Conservation (phyloP, 768 basidiomycete genomes). For the Lentinula lateritia region DNA sequence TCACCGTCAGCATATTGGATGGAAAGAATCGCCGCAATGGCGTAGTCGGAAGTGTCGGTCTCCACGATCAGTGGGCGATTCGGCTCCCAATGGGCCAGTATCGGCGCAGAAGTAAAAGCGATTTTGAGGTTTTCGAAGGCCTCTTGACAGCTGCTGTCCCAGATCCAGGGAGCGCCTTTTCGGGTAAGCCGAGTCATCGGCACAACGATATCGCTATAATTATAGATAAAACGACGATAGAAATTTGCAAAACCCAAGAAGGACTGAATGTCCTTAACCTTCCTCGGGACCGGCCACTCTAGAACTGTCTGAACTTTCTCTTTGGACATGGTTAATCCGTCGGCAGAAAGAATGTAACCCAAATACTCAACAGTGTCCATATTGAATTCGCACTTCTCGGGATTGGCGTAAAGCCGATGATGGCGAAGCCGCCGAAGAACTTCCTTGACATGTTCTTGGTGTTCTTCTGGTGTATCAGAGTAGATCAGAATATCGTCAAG, state of each 20-base stretch:
- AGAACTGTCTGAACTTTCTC: constrained; percentile 28
- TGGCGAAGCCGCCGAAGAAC: constrained; percentile 19
- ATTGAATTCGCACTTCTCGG: constrained; percentile 31
- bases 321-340: constrained; percentile 28
- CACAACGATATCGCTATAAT: constrained; percentile 23
- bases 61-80: constrained; percentile 3
- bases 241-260: constrained; percentile 41
- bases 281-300: constrained; percentile 32
- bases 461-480: constrained; percentile 19
- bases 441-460: constrained; percentile 9
- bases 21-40: background rate
- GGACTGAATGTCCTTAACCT: constrained; percentile 24
- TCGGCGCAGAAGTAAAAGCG: constrained; percentile 18
- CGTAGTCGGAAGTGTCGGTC: background rate
- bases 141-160: constrained; percentile 14
- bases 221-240: constrained; percentile 26
- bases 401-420: constrained; percentile 25
- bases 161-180: constrained; percentile 20
- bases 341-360: constrained; percentile 22
- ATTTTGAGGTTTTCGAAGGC: constrained; percentile 26
- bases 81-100: constrained; percentile 13
- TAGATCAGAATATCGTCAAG: constrained; percentile 38
- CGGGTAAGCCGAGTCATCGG: constrained; percentile 21
- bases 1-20: background rate
- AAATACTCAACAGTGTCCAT: constrained; percentile 20